These are phyloP conservation scores for Lactarius tabidus DNA, from an alignment of 768 basidiomycete genomes.

Conservation along the genomic window DNA sequence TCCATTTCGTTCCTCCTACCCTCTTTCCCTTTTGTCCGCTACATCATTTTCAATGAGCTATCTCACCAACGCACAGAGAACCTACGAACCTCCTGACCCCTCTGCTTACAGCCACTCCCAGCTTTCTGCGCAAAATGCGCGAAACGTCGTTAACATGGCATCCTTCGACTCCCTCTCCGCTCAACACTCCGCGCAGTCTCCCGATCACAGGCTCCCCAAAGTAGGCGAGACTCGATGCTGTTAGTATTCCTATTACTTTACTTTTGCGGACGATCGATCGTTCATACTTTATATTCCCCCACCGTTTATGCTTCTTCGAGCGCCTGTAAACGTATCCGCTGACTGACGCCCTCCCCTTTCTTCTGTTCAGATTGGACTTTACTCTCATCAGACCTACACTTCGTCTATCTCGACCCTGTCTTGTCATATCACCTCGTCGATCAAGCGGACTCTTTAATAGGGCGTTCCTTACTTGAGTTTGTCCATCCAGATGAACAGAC, in stretches of 20 bases:
- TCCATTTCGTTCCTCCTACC: constrained; percentile 17
- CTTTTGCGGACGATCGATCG: constrained; percentile 32
- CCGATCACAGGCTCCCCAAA: constrained; percentile 34
- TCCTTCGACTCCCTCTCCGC: constrained; percentile 36
- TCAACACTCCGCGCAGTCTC: constrained; percentile 31
- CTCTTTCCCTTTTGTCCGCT: constrained; percentile 25
- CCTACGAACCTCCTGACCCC: constrained; percentile 32
- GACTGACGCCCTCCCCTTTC: constrained; percentile 26
- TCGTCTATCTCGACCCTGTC: constrained; percentile 83
- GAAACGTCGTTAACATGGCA: constrained; percentile 28
- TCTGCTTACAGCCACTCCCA: constrained; percentile 28
- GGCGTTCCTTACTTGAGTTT: constrained; percentile 67
- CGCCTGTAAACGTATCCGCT: constrained; percentile 26
- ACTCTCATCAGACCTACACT: constrained; percentile 67
- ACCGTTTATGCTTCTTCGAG: constrained; percentile 33
- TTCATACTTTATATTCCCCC: constrained; percentile 40
- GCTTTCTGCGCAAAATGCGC: constrained; percentile 18
- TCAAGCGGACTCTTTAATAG: constrained; percentile 65
- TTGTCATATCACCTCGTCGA: constrained; percentile 65
- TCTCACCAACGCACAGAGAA: constrained; percentile 31
- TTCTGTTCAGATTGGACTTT: constrained; percentile 68
- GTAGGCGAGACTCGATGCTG: constrained; percentile 74
- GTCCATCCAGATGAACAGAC: constrained; percentile 83
- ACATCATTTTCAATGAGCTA: constrained; percentile 32
- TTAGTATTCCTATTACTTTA: constrained; percentile 40